Conservation (phyloP, 805 yeast species). For the Wickerhamiella spandovensis region DNA sequence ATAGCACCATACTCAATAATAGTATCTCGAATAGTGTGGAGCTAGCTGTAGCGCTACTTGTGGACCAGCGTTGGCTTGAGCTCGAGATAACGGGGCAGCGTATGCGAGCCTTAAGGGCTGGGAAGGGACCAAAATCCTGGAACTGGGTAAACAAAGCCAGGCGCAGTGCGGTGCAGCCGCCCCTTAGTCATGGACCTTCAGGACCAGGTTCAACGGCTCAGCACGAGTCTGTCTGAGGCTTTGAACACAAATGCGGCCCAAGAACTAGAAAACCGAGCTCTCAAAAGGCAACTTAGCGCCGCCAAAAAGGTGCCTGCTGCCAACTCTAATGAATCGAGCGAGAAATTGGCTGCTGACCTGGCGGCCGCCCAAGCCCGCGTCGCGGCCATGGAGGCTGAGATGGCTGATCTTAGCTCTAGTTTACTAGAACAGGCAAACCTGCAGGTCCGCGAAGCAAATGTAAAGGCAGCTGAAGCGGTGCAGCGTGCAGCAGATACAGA, state of each 20-base stretch:
- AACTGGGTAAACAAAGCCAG: too few species aligned
- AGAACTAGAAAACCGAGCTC: conserved; percentile 19
- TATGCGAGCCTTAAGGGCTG: too few species aligned
- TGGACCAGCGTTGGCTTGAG: too few species aligned
- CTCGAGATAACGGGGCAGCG: too few species aligned
- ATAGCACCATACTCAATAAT: too few species aligned
- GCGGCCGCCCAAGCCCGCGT: conserved; percentile 66
- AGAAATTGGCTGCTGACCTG: conserved; percentile 69
- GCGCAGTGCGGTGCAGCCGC: too few species aligned
- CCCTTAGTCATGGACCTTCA: conserved; percentile 1
- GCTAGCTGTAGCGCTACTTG: too few species aligned
- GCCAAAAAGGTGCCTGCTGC: conserved; percentile 8
- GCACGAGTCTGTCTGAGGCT: conserved; percentile 22
- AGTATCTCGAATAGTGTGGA: too few species aligned
- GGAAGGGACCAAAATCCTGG: too few species aligned
- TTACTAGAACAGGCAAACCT: conserved; percentile 44
- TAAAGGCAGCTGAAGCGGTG: conserved; percentile 48
- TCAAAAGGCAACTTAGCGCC: conserved; percentile 13
- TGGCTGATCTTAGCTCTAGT: conserved; percentile 39
- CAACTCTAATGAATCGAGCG: conserved; percentile 52
- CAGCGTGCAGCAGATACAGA: conserved; percentile 43
- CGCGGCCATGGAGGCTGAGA: conserved; percentile 39
- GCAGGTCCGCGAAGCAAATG: conserved; percentile 65
- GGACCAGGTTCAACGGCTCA: conserved; percentile 10
- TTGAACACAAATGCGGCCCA: conserved; percentile 20